phyloP scores from a whole-genome alignment of 306 rosid species.

The Vachellia pachyceras region DNA sequence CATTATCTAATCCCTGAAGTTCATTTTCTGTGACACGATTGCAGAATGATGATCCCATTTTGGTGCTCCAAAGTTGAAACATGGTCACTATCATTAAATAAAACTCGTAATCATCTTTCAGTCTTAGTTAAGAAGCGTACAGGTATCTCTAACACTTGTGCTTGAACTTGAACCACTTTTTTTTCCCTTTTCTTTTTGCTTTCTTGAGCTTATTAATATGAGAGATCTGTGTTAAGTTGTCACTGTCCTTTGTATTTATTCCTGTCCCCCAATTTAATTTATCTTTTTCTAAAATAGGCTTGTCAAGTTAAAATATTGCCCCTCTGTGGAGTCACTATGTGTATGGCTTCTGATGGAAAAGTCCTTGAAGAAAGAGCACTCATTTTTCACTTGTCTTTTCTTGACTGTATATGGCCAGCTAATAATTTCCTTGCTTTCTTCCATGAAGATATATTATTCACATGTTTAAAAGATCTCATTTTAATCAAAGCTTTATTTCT shows the following conservation, averaged over 20 bases:
- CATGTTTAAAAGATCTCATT: not conserved
- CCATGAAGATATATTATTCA: constrained; percentile 11
- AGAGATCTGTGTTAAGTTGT: constrained; percentile 32
- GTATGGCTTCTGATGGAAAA: constrained; percentile 35
- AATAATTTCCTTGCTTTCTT: constrained; percentile 33
- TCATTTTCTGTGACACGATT: constrained; percentile 31
- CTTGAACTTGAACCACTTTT: not conserved
- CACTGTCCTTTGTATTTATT: constrained; percentile 33
- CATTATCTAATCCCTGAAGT: constrained; percentile 17
- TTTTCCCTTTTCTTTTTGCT: not conserved
- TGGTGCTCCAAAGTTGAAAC: constrained; percentile 10
- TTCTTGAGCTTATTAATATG: constrained; percentile 10
- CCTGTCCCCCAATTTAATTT: constrained; percentile 26
- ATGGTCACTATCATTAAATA: constrained; percentile 37
- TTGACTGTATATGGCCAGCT: not conserved
- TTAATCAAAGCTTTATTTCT: constrained; percentile 24
- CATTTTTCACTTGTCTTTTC: constrained; percentile 36
- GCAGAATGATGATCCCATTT: constrained; percentile 33
- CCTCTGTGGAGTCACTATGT: constrained; percentile 30
- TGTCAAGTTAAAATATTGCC: constrained; percentile 17
- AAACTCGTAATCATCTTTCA: constrained; percentile 14
- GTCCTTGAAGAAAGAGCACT: constrained; percentile 16
- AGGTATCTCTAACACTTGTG: not conserved
- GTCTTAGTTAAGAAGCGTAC: constrained; percentile 27
- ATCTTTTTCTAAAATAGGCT: constrained; percentile 28